Evolutionary conservation across 31 red algal species (phyloP).

Genomic region (Odonthalia washingtoniensis): DNA sequence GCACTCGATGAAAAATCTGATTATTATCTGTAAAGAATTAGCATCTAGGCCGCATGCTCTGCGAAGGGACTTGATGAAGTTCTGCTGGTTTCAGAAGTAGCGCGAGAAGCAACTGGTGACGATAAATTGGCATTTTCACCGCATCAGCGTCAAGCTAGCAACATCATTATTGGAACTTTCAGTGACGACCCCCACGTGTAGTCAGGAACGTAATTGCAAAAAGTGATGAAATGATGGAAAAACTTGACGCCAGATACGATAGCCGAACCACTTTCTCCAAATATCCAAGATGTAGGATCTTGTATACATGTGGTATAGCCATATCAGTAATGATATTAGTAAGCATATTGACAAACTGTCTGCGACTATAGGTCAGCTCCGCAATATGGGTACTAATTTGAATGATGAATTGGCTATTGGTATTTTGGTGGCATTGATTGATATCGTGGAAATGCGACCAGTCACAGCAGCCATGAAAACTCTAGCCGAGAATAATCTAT

Average conservation of each 20-base stretch:
- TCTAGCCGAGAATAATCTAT: conserved; percentile 9
- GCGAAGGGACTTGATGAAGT: no score
- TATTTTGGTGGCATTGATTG: conserved; percentile 30
- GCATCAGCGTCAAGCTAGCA: no score
- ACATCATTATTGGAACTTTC: no score
- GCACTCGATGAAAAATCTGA: no score
- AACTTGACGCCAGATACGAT: conserved; percentile 15
- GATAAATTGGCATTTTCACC: no score
- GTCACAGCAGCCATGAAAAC: conserved; percentile 54
- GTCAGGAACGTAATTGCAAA: conserved; percentile 23
- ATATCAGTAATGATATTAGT: conserved; percentile 2
- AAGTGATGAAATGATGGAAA: not conserved
- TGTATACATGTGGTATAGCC: conserved; percentile 14
- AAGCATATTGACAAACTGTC: conserved; percentile 44
- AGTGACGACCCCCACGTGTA: conserved; percentile 5
- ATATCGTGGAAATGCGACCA: conserved; percentile 3
- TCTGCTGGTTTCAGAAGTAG: no score
- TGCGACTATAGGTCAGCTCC: conserved; percentile 11
- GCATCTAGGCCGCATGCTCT: no score
- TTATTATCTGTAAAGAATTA: no score
- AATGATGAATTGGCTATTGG: conserved; percentile 27
- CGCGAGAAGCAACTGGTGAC: no score
- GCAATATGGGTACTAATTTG: conserved; percentile 10
- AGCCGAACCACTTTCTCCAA: conserved; percentile 15
- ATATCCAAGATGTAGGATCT: conserved; percentile 52